These are phyloP conservation scores for Avena sativa DNA, from an alignment of 176 grass and related monocot genomes.

Conservation along the genomic window DNA sequence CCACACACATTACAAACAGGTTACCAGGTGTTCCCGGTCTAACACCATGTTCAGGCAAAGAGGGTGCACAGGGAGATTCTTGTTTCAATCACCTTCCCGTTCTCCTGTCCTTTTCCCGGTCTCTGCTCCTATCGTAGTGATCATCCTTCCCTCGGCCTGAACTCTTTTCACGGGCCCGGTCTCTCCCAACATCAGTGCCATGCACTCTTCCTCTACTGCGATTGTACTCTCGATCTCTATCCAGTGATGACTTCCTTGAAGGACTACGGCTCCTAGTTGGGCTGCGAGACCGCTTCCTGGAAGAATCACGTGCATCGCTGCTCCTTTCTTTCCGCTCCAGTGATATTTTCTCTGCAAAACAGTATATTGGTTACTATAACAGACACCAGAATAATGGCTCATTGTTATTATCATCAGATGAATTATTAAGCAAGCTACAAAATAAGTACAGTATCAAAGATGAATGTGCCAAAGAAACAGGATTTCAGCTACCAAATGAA, in stretches of 20 bases:
- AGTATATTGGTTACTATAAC: not conserved
- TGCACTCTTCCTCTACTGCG: slow-evolving; percentile 57
- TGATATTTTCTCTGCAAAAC: slow-evolving; percentile 63
- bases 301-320: slow-evolving; percentile 55
- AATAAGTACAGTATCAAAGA: slow-evolving; percentile 3
- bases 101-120: slow-evolving; percentile 76
- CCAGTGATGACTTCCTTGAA: slow-evolving; percentile 59
- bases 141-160: slow-evolving; percentile 72
- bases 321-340: slow-evolving; percentile 69
- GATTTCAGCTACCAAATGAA: slow-evolving; percentile 25
- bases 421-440: not conserved
- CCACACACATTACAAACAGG: slow-evolving; percentile 19
- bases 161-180: slow-evolving; percentile 68
- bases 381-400: slow-evolving; percentile 15
- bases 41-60: slow-evolving; percentile 4
- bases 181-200: slow-evolving; percentile 58
- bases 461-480: slow-evolving; percentile 33
- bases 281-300: slow-evolving; percentile 66
- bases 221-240: slow-evolving; percentile 67
- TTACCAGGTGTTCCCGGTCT: not conserved
- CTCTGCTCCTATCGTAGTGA: slow-evolving; percentile 63
- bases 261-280: slow-evolving; percentile 81
- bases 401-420: not conserved
- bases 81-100: slow-evolving; percentile 53
- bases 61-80: not conserved